A percentile compares a stretch with the other conserved stretches of the same genome.
These are phyloP conservation scores for Aureobasidium namibiae DNA, from an alignment of 2,329 filamentous ascomycete genomes.

Conservation along the genomic window DNA sequence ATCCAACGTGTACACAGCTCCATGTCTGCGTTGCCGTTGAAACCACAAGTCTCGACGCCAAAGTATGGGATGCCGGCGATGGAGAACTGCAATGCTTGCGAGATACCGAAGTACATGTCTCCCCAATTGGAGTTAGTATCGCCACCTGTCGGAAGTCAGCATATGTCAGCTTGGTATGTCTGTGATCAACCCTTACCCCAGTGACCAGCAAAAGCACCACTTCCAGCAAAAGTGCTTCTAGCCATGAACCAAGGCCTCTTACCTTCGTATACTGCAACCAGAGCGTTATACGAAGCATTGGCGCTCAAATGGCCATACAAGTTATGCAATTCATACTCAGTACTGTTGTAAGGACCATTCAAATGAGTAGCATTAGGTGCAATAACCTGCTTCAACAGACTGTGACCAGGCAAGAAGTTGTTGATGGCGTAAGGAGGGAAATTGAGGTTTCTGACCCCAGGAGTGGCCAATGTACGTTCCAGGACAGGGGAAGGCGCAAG, in stretches of 20 bases:
- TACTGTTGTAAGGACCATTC: constrained; percentile 19
- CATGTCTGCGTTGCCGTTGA: constrained; percentile 19
- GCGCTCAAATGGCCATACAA: constrained; percentile 18
- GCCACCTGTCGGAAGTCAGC: constrained; percentile 9
- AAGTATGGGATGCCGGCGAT: constrained; percentile 21
- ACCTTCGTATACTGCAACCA: constrained; percentile 6
- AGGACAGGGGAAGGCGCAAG: constrained; percentile 14
- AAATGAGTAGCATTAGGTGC: constrained; percentile 20
- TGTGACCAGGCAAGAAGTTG: constrained; percentile 18
- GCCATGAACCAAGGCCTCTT: constrained; percentile 15
- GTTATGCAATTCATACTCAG: constrained; percentile 21
- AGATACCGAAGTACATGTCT: constrained; percentile 20
- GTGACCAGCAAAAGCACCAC: constrained; percentile 14
- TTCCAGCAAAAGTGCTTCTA: constrained; percentile 16
- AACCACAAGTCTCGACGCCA: constrained; percentile 21
- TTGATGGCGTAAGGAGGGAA: constrained; percentile 22
- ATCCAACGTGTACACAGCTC: constrained; percentile 20
- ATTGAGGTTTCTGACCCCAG: constrained; percentile 18
- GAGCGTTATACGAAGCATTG: constrained; percentile 19
- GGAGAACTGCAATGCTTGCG: constrained; percentile 18
- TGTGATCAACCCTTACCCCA: constrained; percentile 1
- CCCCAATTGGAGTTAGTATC: constrained; percentile 16
- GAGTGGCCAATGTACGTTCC: constrained; percentile 17
- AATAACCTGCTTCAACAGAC: constrained; percentile 18
- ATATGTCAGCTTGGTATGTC: background rate